Evolutionary conservation across 2,329 filamentous ascomycete species (phyloP).

Genomic region (Teratosphaeria epicoccoides): DNA sequence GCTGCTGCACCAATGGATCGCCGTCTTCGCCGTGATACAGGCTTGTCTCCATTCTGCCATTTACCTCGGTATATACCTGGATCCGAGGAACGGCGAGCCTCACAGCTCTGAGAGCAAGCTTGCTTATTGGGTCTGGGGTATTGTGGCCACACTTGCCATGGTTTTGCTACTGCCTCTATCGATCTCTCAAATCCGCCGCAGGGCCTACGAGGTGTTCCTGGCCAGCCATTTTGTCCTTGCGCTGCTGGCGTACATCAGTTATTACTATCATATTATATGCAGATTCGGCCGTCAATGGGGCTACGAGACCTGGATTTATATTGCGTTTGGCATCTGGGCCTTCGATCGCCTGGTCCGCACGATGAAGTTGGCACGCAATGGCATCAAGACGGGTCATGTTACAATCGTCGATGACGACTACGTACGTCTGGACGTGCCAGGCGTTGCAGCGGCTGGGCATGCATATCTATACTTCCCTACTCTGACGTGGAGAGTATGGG

Average conservation of each 20-base stretch:
- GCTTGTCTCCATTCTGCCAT: slow-evolving; percentile 39
- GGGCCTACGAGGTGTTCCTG: background rate
- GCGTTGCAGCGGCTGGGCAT: slow-evolving; percentile 23
- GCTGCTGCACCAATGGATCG: slow-evolving; percentile 42
- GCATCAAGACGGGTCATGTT: background rate
- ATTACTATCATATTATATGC: background rate
- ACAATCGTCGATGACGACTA: background rate
- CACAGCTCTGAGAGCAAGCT: background rate
- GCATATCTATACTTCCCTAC: slow-evolving; percentile 43
- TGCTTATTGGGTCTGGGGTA: slow-evolving; percentile 10
- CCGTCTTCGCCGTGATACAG: slow-evolving; percentile 36
- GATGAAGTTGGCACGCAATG: background rate
- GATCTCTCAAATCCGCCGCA: background rate
- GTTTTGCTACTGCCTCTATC: background rate
- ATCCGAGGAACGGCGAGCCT: background rate
- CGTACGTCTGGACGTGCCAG: background rate
- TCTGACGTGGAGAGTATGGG: slow-evolving; percentile 34
- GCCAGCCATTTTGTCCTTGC: background rate
- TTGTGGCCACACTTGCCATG: slow-evolving; percentile 6
- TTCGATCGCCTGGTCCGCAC: background rate
- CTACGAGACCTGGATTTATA: background rate
- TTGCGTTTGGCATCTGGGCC: background rate
- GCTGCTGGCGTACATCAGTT: background rate
- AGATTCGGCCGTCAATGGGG: background rate
- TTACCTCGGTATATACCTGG: slow-evolving; percentile 27